phyloP scores from a whole-genome alignment of 768 basidiomycete species.

The Leccinum arenicola region DNA sequence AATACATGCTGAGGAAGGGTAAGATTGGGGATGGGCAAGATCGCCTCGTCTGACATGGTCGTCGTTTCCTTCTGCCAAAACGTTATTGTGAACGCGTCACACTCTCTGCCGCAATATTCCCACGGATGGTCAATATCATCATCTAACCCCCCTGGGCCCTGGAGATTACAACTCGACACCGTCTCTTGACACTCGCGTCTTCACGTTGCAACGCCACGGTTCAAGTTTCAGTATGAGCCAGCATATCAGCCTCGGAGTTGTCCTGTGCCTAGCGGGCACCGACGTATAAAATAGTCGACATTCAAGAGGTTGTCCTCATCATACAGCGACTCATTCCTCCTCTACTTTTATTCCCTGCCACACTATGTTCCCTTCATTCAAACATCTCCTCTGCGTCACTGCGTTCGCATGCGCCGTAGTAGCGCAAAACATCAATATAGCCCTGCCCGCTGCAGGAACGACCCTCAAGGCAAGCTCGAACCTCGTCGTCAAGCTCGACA shows the following conservation, averaged over 20 bases:
- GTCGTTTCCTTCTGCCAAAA: not conserved
- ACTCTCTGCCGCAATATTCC: not conserved
- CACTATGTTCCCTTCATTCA: conserved; percentile 13
- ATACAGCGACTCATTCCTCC: not conserved
- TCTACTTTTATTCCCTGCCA: too few relatives aligned
- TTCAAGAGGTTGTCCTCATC: not conserved
- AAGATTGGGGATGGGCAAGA: conserved; percentile 86
- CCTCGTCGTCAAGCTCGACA: conserved; percentile 39
- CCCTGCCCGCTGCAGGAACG: conserved; percentile 32
- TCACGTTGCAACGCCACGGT: not conserved
- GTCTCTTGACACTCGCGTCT: not conserved
- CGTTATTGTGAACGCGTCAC: conserved; percentile 17
- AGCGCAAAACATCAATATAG: conserved; percentile 40
- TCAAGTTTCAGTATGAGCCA: too few relatives aligned
- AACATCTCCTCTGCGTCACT: conserved; percentile 6
- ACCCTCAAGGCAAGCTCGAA: conserved; percentile 32
- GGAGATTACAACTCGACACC: not conserved
- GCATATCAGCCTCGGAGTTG: not conserved
- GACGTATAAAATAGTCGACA: conserved; percentile 5
- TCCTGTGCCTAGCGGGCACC: not conserved
- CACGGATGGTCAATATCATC: not conserved
- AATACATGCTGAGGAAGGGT: conserved; percentile 78
- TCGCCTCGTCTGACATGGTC: conserved; percentile 78
- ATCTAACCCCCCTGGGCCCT: not conserved
- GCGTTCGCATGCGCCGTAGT: conserved; percentile 23